Percentiles rank a stretch among this genome's conserved stretches.
Conservation (phyloP, 2,329 filamentous ascomycete genomes). For the Alternaria triticina region DNA sequence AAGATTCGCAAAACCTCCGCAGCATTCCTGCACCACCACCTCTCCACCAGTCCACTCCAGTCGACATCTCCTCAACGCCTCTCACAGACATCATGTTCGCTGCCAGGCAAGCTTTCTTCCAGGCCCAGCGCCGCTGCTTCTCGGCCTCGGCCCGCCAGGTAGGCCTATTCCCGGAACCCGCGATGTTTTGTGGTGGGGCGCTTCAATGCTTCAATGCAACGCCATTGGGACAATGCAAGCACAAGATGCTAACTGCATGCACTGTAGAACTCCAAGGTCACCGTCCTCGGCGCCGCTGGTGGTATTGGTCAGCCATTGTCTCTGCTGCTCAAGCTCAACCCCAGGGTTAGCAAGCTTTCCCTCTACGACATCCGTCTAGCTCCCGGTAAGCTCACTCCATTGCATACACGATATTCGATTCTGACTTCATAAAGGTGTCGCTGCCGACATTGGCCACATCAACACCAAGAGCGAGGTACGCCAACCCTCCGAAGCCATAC, state of each 20-base stretch:
- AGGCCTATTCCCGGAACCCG: slow-evolving; percentile 30
- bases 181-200: slow-evolving; percentile 28
- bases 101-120: slow-evolving; percentile 58
- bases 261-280: slow-evolving; percentile 89
- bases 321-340: slow-evolving; percentile 98
- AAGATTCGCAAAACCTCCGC: slow-evolving; percentile 33
- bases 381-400: slow-evolving; percentile 70
- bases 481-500: slow-evolving; percentile 6
- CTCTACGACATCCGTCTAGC: slow-evolving; percentile 97
- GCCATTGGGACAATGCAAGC: slow-evolving; percentile 13
- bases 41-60: slow-evolving; percentile 36
- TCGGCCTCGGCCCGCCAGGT: slow-evolving; percentile 60
- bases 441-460: slow-evolving; percentile 97
- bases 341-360: slow-evolving; percentile 87
- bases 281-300: slow-evolving; percentile 94
- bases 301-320: slow-evolving; percentile 99
- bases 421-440: slow-evolving; percentile 72
- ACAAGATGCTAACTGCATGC: slow-evolving; percentile 28
- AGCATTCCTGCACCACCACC: slow-evolving; percentile 19
- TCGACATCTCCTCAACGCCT: slow-evolving; percentile 26
- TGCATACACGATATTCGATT: background rate
- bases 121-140: slow-evolving; percentile 60
- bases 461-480: slow-evolving; percentile 88
- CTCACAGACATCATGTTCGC: slow-evolving; percentile 69
- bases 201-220: slow-evolving; percentile 5